Evolutionary conservation across 257 asterid species (phyloP).

Genomic region (Plantago major): DNA sequence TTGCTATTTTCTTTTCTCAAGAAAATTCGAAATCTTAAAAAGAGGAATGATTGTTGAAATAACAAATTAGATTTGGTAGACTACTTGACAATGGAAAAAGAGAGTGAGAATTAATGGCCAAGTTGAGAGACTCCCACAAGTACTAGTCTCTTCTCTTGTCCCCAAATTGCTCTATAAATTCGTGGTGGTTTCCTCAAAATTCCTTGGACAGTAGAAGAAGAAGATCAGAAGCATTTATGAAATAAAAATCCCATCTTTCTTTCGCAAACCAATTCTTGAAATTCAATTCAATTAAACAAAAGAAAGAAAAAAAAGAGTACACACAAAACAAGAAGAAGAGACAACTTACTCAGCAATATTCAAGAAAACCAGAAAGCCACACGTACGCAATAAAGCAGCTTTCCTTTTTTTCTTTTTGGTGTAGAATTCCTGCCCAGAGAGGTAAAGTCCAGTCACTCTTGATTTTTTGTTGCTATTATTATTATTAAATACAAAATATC

Average conservation of each 20-base stretch:
- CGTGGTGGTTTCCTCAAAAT: background rate
- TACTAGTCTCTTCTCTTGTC: background rate
- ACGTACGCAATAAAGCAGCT: constrained; percentile 5
- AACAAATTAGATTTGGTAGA: background rate
- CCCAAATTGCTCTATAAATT: too few relatives aligned
- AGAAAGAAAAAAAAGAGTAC: background rate
- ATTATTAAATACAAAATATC: background rate
- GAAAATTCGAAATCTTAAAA: too few relatives aligned
- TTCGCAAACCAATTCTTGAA: too few relatives aligned
- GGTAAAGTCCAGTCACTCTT: background rate
- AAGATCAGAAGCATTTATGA: background rate
- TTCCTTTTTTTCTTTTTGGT: background rate
- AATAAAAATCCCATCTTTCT: constrained; percentile 1
- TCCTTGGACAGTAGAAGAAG: background rate
- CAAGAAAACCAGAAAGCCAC: background rate
- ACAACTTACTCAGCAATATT: background rate
- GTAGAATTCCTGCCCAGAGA: constrained; percentile 9
- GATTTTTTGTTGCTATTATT: background rate
- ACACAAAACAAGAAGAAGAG: constrained; percentile 1
- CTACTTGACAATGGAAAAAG: background rate
- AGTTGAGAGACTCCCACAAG: background rate
- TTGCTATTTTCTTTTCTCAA: too few relatives aligned
- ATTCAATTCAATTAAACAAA: too few relatives aligned
- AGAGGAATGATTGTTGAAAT: background rate
- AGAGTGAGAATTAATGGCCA: background rate